phyloP scores from a whole-genome alignment of 805 yeast species.

The Grigorovia yakushimaensis region DNA sequence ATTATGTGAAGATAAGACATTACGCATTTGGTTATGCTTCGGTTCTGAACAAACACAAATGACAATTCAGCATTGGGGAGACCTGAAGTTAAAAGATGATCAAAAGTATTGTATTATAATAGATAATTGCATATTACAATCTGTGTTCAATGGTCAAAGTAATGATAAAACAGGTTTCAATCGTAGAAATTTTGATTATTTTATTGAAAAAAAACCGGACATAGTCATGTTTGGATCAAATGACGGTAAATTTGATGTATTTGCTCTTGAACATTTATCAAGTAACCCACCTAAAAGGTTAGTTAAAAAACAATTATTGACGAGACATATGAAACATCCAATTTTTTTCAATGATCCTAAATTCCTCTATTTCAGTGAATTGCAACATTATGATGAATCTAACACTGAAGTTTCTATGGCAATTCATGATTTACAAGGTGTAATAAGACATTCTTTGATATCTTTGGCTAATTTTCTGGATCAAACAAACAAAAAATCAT shows the following conservation, averaged over 20 bases:
- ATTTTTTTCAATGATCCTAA: slow-evolving; percentile 27
- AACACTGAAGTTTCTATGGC: slow-evolving; percentile 31
- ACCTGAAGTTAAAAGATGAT: slow-evolving; percentile 25
- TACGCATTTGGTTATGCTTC: slow-evolving; percentile 63
- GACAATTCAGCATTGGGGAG: slow-evolving; percentile 49
- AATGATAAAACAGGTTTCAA: background rate
- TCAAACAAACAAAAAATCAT: slow-evolving; percentile 2
- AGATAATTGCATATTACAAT: slow-evolving; percentile 32
- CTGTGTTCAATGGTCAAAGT: slow-evolving; percentile 13
- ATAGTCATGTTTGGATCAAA: slow-evolving; percentile 30
- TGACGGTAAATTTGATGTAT: slow-evolving; percentile 34
- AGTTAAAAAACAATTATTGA: slow-evolving; percentile 31
- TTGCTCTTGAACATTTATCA: slow-evolving; percentile 42
- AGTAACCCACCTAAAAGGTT: slow-evolving; percentile 48
- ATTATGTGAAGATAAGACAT: slow-evolving; percentile 43
- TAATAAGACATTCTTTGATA: slow-evolving; percentile 28
- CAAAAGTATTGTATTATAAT: slow-evolving; percentile 32
- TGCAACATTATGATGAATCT: slow-evolving; percentile 18
- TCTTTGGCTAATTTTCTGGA: slow-evolving; percentile 18
- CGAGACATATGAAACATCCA: slow-evolving; percentile 15
- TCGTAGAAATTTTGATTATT: slow-evolving; percentile 15
- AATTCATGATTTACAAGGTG: slow-evolving; percentile 38
- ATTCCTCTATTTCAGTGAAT: slow-evolving; percentile 30
- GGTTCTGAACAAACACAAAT: slow-evolving; percentile 46
- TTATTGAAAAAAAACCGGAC: slow-evolving; percentile 31